Percentiles rank a stretch among this genome's conserved stretches.
Evolutionary conservation across 495 filamentous ascomycete genomes (phyloP).

Genomic region (Amphirosellinia nigrospora): DNA sequence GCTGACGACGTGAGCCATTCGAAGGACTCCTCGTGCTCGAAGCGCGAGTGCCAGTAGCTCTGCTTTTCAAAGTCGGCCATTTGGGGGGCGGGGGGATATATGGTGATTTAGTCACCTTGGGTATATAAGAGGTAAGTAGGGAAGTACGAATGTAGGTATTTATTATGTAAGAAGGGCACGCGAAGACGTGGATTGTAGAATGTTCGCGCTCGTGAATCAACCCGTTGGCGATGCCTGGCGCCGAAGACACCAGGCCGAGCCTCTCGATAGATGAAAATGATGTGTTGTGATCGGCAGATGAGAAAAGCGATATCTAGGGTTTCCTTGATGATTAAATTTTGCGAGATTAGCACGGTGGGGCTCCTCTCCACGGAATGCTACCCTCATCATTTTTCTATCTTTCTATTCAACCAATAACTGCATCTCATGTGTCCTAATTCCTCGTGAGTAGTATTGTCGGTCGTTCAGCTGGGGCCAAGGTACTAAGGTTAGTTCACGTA

Average conservation of each 20-base stretch:
- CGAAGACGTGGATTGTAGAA: not conserved
- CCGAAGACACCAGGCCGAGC: slow-evolving; percentile 13
- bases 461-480: too few species aligned
- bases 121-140: not conserved
- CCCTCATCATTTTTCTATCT: not conserved
- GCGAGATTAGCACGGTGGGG: slow-evolving; percentile 14
- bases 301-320: not conserved
- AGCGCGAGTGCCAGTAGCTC: slow-evolving; percentile 49
- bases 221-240: slow-evolving; percentile 11
- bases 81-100: not conserved
- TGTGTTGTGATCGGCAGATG: not conserved
- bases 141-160: not conserved
- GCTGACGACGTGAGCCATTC: slow-evolving; percentile 49
- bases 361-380: not conserved
- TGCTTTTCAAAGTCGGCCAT: slow-evolving; percentile 47
- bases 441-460: not conserved
- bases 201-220: not conserved
- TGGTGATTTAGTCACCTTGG: too few species aligned
- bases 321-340: not conserved
- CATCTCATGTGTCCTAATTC: too few species aligned
- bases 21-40: slow-evolving; percentile 43
- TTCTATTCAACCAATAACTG: too few species aligned
- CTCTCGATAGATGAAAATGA: not conserved
- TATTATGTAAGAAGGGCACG: not conserved
- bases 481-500: too few species aligned